Percentiles rank a stretch among this genome's conserved stretches.
phyloP scores from a whole-genome alignment of 495 filamentous ascomycete genomes.

The Xylaria telfairii region DNA sequence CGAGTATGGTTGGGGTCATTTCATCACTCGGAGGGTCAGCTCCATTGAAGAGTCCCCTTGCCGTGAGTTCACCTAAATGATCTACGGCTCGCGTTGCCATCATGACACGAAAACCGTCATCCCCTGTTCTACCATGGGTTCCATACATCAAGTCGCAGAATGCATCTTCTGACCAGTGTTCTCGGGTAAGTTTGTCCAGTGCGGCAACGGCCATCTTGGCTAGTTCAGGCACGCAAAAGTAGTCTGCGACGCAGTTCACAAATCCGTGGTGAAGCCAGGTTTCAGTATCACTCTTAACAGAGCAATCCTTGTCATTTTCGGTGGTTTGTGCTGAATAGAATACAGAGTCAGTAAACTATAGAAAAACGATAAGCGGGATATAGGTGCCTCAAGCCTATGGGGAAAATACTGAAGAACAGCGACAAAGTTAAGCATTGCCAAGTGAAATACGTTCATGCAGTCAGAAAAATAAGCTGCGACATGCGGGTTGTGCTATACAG shows the following conservation, averaged over 20 bases:
- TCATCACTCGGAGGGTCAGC: not conserved
- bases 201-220: not conserved
- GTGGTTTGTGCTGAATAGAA: not conserved
- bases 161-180: slow-evolving; percentile 1
- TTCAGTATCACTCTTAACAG: not conserved
- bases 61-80: not conserved
- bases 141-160: not conserved
- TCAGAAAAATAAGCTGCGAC: not conserved
- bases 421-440: not conserved
- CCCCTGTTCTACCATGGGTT: not conserved
- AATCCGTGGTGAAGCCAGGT: not conserved
- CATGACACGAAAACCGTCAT: not conserved
- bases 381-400: not conserved
- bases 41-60: slow-evolving; percentile 5
- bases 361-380: not conserved
- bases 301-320: not conserved
- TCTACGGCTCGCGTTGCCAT: not conserved
- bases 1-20: not conserved
- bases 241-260: slow-evolving; percentile 5
- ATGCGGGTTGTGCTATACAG: not conserved
- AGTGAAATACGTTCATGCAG: not conserved
- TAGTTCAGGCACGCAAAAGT: not conserved
- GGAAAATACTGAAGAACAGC: too few relatives aligned
- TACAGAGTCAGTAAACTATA: not conserved
- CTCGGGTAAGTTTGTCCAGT: not conserved